A percentile compares a stretch with the other conserved stretches of the same genome.
Evolutionary conservation across 495 filamentous ascomycete genomes (phyloP).

Genomic region (Melanomma pulvis-pyrius): DNA sequence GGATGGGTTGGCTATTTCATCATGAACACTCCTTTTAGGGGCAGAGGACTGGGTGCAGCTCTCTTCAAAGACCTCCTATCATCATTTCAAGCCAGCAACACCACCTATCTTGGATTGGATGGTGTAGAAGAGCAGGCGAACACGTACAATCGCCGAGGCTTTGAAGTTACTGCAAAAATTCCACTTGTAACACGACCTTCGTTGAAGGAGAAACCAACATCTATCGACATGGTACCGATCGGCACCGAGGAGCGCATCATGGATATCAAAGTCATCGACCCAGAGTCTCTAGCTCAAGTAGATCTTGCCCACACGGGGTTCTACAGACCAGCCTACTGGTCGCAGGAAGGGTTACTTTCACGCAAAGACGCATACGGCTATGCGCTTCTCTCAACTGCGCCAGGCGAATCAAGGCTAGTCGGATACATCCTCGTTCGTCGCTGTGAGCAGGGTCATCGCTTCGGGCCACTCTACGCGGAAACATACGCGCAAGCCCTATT

Average conservation of each 20-base stretch:
- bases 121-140: constrained; percentile 29
- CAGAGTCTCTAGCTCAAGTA: neutral
- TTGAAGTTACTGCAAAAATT: constrained; percentile 12
- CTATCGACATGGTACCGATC: neutral
- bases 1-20: constrained; percentile 37
- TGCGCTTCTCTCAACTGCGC: constrained; percentile 3
- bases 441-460: constrained; percentile 28
- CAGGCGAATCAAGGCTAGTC: neutral
- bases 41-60: constrained; percentile 19
- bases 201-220: constrained; percentile 17
- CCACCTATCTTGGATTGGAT: constrained; percentile 26
- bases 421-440: constrained; percentile 33
- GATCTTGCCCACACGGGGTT: constrained; percentile 31
- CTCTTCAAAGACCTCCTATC: constrained; percentile 9
- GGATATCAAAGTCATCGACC: constrained; percentile 11
- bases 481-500: constrained; percentile 9
- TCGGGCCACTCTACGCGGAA: constrained; percentile 35
- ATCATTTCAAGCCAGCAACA: constrained; percentile 1
- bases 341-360: constrained; percentile 27
- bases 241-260: constrained; percentile 10
- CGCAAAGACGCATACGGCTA: constrained; percentile 28
- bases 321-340: constrained; percentile 22
- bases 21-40: constrained; percentile 24
- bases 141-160: constrained; percentile 33
- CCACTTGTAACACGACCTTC: constrained; percentile 23